Base-by-base conservation (phyloP, 2,329 filamentous ascomycete genomes). In the Diaporthe velutina region DNA sequence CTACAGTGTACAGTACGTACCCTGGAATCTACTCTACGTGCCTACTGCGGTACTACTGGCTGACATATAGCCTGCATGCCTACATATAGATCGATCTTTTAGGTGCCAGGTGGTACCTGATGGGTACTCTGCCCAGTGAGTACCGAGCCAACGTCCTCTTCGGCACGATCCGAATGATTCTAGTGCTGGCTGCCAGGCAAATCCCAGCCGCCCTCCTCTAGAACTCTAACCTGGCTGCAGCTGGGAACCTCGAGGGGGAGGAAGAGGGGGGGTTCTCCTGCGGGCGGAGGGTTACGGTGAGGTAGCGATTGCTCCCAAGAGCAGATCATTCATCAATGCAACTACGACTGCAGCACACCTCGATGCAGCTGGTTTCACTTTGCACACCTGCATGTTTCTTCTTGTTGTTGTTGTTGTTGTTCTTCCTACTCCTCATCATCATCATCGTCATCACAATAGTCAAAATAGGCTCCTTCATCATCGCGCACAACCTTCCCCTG, bases 151-250 rank as follows among this genome's bases (percentile, higher is more conserved):
- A 52, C 38, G 68, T 40, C 57, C 45, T 38, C 15, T 57, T 73
- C 73, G 73, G 73, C 70, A 73, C 73, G 70, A 73, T 52, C 73
- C 73, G 70, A 74, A 64, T 25, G 54, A 40, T 60, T 42, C 42
- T 54, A 42, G 73, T 33, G 70, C n/a, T 54, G 48, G n/a, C 50
- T 68, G n/a, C 33, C 45, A 52, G 64, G 64, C 48, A 54, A 35
- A 50, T 40, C 57, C 57, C 19, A 48, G 70, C 40, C 60, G 8
- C 57, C 71, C 60, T 35, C 71, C 73, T 38, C 17, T 17, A 25
- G 42, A 13, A 30, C 22, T 22, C 25, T 28, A 33, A 42, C 13
- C 48, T 73, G 25, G n/a, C n/a, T 25, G n/a, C 50, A 54, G 42
- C 42, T 48, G 12, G n/a, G 30, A 28, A n/a, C 22, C 57, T 52